Evolutionary conservation across 1,139 yeast genomes (phyloP).

Genomic region (Suzukiozyma palmioleophila): DNA sequence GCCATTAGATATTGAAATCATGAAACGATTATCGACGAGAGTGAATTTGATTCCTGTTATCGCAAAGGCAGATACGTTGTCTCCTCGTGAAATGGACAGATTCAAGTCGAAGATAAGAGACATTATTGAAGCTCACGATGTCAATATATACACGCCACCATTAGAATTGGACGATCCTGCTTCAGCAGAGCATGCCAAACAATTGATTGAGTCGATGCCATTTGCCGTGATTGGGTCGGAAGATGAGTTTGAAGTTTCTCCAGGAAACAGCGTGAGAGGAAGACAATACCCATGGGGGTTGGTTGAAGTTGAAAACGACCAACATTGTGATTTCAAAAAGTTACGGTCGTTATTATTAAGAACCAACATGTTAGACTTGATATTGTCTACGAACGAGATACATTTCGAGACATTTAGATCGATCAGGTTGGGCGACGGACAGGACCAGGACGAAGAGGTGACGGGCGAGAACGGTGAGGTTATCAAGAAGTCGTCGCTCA

Average conservation of each 20-base stretch:
- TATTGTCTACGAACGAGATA: slow-evolving; percentile 82
- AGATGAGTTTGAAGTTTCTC: slow-evolving; percentile 71
- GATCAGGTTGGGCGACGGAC: slow-evolving; percentile 66
- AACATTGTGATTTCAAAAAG: slow-evolving; percentile 92
- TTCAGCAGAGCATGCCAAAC: slow-evolving; percentile 75
- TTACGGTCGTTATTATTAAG: slow-evolving; percentile 83
- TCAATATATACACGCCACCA: slow-evolving; percentile 87
- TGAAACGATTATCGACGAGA: slow-evolving; percentile 82
- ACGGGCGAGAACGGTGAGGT: slow-evolving; percentile 33
- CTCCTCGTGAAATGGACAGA: slow-evolving; percentile 72
- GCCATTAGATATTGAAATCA: slow-evolving; percentile 91
- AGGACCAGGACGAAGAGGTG: slow-evolving; percentile 31
- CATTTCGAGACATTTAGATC: slow-evolving; percentile 90
- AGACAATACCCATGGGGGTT: slow-evolving; percentile 98
- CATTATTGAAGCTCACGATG: slow-evolving; percentile 88
- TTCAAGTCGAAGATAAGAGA: slow-evolving; percentile 88
- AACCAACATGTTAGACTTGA: slow-evolving; percentile 89
- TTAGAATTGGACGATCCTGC: slow-evolving; percentile 70
- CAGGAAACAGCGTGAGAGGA: slow-evolving; percentile 78
- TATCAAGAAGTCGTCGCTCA: slow-evolving; percentile 28
- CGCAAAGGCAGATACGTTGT: slow-evolving; percentile 91
- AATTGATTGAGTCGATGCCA: slow-evolving; percentile 87
- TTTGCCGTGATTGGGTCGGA: slow-evolving; percentile 92
- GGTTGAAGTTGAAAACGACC: slow-evolving; percentile 94
- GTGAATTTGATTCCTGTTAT: slow-evolving; percentile 93